Conservation (phyloP, 345 rosid genomes). For the Salix exigua region DNA sequence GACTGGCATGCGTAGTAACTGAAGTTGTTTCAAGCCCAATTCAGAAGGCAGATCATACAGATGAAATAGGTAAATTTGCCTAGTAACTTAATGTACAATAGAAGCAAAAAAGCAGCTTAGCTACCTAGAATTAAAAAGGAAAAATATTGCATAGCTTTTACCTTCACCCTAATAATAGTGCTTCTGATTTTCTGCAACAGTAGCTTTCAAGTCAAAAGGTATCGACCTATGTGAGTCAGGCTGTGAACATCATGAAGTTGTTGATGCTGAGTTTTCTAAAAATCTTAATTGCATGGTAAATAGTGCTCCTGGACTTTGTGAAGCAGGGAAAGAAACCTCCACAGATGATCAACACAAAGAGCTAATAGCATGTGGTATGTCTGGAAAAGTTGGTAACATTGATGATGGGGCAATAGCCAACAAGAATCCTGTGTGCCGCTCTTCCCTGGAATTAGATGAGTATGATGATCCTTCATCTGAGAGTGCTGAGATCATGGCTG, state of each 20-base stretch:
- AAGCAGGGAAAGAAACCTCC: slow-evolving; percentile 23
- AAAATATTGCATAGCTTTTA: slow-evolving; percentile 8
- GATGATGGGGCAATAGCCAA: slow-evolving; percentile 26
- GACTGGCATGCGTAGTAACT: slow-evolving; percentile 20
- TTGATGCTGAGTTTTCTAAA: slow-evolving; percentile 16
- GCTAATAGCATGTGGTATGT: slow-evolving; percentile 24
- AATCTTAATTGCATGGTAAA: slow-evolving; percentile 9
- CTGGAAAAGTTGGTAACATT: slow-evolving; percentile 28
- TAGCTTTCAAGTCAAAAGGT: slow-evolving; percentile 16
- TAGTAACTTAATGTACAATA: not conserved
- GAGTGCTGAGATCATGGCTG: slow-evolving; percentile 41
- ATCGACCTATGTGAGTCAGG: slow-evolving; percentile 20
- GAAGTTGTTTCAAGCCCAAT: slow-evolving; percentile 26
- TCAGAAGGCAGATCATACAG: slow-evolving; percentile 23
- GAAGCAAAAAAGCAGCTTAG: not conserved
- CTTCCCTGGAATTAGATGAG: slow-evolving; percentile 38
- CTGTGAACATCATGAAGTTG: slow-evolving; percentile 22
- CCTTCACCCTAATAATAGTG: slow-evolving; percentile 16
- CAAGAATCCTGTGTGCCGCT: slow-evolving; percentile 25
- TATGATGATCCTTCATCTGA: slow-evolving; percentile 47
- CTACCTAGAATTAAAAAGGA: slow-evolving; percentile 3
- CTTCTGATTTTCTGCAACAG: slow-evolving; percentile 35
- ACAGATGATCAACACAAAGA: slow-evolving; percentile 20
- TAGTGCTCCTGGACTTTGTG: slow-evolving; percentile 17
- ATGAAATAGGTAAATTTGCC: slow-evolving; percentile 37